A percentile compares a stretch with the other conserved stretches of the same genome.
phyloP scores from a whole-genome alignment of 805 yeast species.

The Candida quercuum region DNA sequence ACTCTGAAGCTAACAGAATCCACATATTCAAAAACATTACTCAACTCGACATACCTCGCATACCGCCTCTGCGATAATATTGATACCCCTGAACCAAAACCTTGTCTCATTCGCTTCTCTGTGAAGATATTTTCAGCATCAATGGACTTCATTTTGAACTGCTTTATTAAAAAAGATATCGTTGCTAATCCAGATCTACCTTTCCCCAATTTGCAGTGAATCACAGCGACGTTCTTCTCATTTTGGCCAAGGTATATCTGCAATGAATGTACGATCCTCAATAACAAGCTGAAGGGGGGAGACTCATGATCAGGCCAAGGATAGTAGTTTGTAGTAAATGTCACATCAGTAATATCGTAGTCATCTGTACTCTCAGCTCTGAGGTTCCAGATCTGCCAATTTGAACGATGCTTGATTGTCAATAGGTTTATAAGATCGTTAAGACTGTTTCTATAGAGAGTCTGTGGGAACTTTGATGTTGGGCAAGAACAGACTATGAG shows the following conservation, averaged over 20 bases:
- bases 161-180: conserved; percentile 63
- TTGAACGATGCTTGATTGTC: conserved; percentile 37
- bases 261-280: conserved; percentile 40
- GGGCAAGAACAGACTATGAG: conserved; percentile 79
- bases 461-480: conserved; percentile 35
- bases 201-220: conserved; percentile 90
- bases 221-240: conserved; percentile 47
- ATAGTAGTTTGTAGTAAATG: conserved; percentile 8
- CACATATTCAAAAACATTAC: not conserved
- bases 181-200: conserved; percentile 83
- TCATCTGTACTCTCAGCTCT: conserved; percentile 49
- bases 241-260: conserved; percentile 31
- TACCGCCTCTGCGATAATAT: conserved; percentile 67
- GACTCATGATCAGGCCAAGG: conserved; percentile 81
- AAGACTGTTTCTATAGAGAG: conserved; percentile 48
- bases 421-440: conserved; percentile 45
- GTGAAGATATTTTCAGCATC: conserved; percentile 53
- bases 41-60: conserved; percentile 42
- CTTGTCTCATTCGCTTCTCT: conserved; percentile 45
- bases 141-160: conserved; percentile 30
- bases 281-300: conserved; percentile 54
- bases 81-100: conserved; percentile 63
- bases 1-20: not conserved
- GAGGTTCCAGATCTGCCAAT: conserved; percentile 75
- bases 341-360: conserved; percentile 25